A percentile compares a stretch with the other conserved stretches of the same genome.
Evolutionary conservation across 768 basidiomycete genomes (phyloP).

Genomic region (Tylopilus rubrobrunneus): DNA sequence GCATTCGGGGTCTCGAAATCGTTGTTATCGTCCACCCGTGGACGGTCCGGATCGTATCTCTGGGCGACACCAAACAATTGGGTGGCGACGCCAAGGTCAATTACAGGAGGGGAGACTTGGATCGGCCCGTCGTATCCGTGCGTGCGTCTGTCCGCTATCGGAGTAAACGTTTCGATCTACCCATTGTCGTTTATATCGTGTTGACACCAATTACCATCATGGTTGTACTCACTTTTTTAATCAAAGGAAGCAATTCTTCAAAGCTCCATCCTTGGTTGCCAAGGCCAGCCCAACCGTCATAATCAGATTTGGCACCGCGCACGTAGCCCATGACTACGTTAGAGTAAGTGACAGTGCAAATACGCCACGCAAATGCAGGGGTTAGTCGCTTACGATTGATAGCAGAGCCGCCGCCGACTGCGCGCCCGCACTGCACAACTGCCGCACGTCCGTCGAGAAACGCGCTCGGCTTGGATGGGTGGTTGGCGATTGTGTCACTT

Average conservation of each 20-base stretch:
- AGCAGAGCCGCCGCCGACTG: constrained; percentile 59
- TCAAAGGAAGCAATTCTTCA: constrained; percentile 49
- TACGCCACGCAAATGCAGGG: no score
- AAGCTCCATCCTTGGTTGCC: constrained; percentile 61
- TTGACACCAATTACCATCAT: neutral
- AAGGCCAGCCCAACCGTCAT: constrained; percentile 52
- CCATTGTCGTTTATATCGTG: constrained; percentile 27
- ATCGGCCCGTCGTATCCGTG: constrained; percentile 37
- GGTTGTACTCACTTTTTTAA: constrained; percentile 44
- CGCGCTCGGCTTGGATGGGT: no score
- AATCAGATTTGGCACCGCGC: constrained; percentile 58
- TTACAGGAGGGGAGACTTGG: constrained; percentile 14
- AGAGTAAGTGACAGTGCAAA: no score
- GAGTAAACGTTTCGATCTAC: constrained; percentile 37
- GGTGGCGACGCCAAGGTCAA: constrained; percentile 20
- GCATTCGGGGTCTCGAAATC: constrained; percentile 32
- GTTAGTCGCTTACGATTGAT: constrained; percentile 45
- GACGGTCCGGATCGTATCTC: constrained; percentile 45
- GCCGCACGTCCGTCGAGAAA: no score
- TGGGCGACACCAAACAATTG: constrained; percentile 46
- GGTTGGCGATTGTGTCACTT: constrained; percentile 42
- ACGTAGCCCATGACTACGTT: constrained; percentile 45
- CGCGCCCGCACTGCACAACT: constrained; percentile 45
- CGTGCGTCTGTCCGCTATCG: constrained; percentile 25
- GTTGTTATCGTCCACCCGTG: constrained; percentile 44